Base-by-base conservation (phyloP, 164 flowering plant genomes). In the Dillenia turbinata region DNA sequence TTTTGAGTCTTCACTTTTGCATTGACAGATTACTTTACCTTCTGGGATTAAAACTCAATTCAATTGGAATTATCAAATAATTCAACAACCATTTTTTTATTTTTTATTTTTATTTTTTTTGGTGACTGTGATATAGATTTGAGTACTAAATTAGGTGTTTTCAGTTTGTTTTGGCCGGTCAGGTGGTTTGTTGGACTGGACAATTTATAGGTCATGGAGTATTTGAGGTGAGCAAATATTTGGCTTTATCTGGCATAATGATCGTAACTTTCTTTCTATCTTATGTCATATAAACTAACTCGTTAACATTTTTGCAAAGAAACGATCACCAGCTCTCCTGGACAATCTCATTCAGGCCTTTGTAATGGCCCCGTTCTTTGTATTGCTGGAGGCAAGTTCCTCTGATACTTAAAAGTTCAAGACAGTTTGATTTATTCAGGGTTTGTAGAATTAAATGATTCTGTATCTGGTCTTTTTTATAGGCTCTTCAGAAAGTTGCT, bases 291-390 rank as follows among this genome's bases (percentile, higher is more conserved):
- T 13, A 26, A 49, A 53, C 13, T n/a, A n/a, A 14, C 10, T 52
- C 5, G 40, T 33, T 33, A 4, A 33, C 40, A 5, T 19, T 62
- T 17, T 44, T 40, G 26, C 61, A 26, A 55, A 84, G 89, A 83
- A 79, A 67, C 84, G 92, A 12, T 89, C 89, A 22, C 92, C 92
- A 10, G 89, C 92, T 60, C 85, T 87, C 33, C 50, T 87, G 60
- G 87, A 84, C 75, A 86, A 84, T 67, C 78, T 84, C 26, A 55
- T 56, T 46, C 92, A 86, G 66, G 89, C 89, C 49, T 81, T 86
- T 60, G 57, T 86, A 12, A 84, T 84, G 87, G 92, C 89, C 61
- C 92, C 92, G 4, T 86, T 79, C 78, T 86, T 86, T 61, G 92
- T 84, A 6, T 56, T 86, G 61, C 78, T 86, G 5, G 89, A 86